Evolutionary conservation across 2,329 filamentous ascomycete genomes (phyloP).

Genomic region (Penicillium sp.): DNA sequence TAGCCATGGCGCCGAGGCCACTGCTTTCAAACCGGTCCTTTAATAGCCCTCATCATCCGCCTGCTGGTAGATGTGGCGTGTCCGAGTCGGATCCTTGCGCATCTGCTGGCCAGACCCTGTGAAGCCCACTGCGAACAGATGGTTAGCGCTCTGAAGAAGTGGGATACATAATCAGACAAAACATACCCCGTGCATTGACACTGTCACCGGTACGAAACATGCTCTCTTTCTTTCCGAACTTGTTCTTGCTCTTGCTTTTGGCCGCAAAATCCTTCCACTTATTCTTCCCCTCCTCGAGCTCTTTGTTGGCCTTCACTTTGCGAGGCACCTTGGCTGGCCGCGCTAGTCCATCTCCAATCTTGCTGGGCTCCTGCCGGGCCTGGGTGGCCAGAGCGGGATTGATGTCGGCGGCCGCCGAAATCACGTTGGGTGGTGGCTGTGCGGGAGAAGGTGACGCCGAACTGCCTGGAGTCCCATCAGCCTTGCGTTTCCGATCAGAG

Average conservation of each 20-base stretch:
- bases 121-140: slow-evolving; percentile 67
- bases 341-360: slow-evolving; percentile 55
- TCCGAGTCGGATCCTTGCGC: slow-evolving; percentile 82
- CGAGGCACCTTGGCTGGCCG: slow-evolving; percentile 65
- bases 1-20: slow-evolving; percentile 5
- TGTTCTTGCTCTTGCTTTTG: slow-evolving; percentile 66
- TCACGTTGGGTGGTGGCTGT: slow-evolving; percentile 50
- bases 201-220: slow-evolving; percentile 94
- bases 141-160: slow-evolving; percentile 21
- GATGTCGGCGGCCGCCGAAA: slow-evolving; percentile 62
- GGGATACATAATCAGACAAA: slow-evolving; percentile 1
- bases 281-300: slow-evolving; percentile 81
- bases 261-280: slow-evolving; percentile 92
- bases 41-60: slow-evolving; percentile 61
- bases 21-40: slow-evolving; percentile 3
- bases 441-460: slow-evolving; percentile 41
- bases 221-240: slow-evolving; percentile 76
- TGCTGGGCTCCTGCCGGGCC: slow-evolving; percentile 59
- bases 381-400: slow-evolving; percentile 61
- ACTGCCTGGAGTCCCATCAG: slow-evolving; percentile 64
- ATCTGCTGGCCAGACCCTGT: slow-evolving; percentile 92
- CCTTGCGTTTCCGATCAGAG: slow-evolving; percentile 74
- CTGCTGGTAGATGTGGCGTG: slow-evolving; percentile 77
- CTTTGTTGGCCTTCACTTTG: slow-evolving; percentile 81
- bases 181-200: slow-evolving; percentile 73